Percentiles rank a stretch among this genome's conserved stretches.
These are phyloP conservation scores for Lindgomyces ingoldianus DNA, from an alignment of 495 filamentous ascomycete species.

Conservation along the genomic window DNA sequence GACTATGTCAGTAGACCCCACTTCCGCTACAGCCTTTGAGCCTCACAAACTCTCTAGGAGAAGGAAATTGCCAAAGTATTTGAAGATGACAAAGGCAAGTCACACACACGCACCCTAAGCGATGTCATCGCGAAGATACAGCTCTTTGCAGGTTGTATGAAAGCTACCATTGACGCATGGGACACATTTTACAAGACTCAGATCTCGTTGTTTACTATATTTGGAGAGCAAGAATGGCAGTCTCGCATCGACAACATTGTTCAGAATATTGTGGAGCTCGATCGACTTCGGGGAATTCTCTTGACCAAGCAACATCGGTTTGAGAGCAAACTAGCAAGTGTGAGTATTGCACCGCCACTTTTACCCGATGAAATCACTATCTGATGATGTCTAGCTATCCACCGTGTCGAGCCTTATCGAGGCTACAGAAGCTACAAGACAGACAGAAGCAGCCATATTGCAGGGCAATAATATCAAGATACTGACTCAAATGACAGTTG, in stretches of 20 bases:
- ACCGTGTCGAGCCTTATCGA: constrained; percentile 12
- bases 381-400: not conserved
- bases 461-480: constrained; percentile 8
- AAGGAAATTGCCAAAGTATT: not conserved
- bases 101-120: constrained; percentile 4
- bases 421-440: not conserved
- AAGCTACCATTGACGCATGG: constrained; percentile 6
- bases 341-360: not conserved
- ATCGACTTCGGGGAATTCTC: not conserved
- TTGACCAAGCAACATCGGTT: constrained; percentile 7
- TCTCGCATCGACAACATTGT: constrained; percentile 6
- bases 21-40: not conserved
- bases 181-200: not conserved
- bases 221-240: constrained; percentile 6
- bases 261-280: constrained; percentile 1
- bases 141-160: not conserved
- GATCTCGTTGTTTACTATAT: constrained; percentile 6
- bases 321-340: not conserved
- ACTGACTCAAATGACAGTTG: constrained; percentile 20
- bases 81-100: not conserved
- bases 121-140: constrained; percentile 14
- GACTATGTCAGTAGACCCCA: constrained; percentile 3
- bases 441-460: constrained; percentile 1
- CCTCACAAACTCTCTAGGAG: not conserved
- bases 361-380: not conserved